Conservation (phyloP, 768 basidiomycete species). For the Chalciporus piperatus region DNA sequence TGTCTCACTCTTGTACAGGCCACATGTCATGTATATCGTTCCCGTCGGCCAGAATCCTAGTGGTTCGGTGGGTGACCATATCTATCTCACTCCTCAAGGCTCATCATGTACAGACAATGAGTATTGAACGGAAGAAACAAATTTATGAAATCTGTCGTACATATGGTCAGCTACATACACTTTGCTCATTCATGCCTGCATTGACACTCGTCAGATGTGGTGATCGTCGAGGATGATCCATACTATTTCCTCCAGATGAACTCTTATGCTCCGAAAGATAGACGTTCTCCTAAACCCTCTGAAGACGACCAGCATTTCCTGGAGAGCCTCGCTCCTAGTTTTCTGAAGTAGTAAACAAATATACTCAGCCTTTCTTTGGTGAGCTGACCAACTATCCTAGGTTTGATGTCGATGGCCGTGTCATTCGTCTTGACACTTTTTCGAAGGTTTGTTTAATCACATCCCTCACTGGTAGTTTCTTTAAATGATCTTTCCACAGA, state of each 20-base stretch:
- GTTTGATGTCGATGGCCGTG: conserved; percentile 76
- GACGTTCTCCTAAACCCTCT: conserved; percentile 19
- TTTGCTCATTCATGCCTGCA: neutral
- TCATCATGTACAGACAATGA: conserved; percentile 51
- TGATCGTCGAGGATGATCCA: conserved; percentile 84
- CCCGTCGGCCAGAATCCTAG: conserved; percentile 87
- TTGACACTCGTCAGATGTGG: conserved; percentile 45
- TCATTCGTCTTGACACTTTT: conserved; percentile 80
- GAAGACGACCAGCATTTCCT: conserved; percentile 47
- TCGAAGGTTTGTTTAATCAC: conserved; percentile 50
- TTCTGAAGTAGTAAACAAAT: conserved; percentile 42
- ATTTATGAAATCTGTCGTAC: conserved; percentile 84
- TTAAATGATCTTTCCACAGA: conserved; percentile 41
- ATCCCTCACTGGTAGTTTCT: neutral
- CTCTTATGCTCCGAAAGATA: conserved; percentile 45
- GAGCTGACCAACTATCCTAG: conserved; percentile 24
- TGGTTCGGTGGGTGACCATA: conserved; percentile 51
- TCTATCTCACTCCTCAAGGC: neutral
- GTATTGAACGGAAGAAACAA: conserved; percentile 60
- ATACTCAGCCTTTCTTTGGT: neutral
- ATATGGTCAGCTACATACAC: conserved; percentile 47
- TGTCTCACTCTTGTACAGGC: conserved; percentile 29
- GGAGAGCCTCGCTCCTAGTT: conserved; percentile 57
- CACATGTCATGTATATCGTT: conserved; percentile 70
- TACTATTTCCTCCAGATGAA: conserved; percentile 74